These are phyloP conservation scores for Nidula microcarpa DNA, from an alignment of 768 basidiomycete species.

Conservation along the genomic window DNA sequence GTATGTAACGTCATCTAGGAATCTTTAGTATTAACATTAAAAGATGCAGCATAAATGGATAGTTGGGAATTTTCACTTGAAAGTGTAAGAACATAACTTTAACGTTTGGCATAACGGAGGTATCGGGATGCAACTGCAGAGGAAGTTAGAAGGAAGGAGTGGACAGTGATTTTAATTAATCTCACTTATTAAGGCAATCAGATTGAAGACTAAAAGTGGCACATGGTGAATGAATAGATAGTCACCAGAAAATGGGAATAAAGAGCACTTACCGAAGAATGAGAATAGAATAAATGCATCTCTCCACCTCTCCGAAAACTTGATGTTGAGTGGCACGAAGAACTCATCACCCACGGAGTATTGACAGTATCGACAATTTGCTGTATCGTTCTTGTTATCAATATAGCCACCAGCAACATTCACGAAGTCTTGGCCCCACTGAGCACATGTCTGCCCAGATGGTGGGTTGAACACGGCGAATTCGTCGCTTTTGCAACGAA, in stretches of 20 bases:
- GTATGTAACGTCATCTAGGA: too few species aligned
- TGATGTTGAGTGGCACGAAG: conserved; percentile 65
- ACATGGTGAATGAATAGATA: background rate
- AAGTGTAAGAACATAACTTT: conserved; percentile 4
- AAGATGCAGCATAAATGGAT: too few species aligned
- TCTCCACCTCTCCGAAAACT: conserved; percentile 59
- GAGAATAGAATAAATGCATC: conserved; percentile 66
- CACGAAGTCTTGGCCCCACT: conserved; percentile 73
- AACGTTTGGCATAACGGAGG: conserved; percentile 70
- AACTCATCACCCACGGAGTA: conserved; percentile 68
- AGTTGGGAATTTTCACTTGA: too few species aligned
- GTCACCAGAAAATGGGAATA: background rate
- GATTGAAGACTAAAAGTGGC: conserved; percentile 56
- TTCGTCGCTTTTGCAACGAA: conserved; percentile 65
- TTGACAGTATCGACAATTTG: conserved; percentile 71
- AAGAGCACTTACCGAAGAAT: conserved; percentile 43
- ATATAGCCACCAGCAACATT: conserved; percentile 67
- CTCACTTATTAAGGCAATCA: conserved; percentile 51
- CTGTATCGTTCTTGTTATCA: conserved; percentile 57
- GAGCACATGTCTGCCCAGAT: conserved; percentile 62
- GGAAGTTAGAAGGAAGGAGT: background rate
- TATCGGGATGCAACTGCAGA: conserved; percentile 62
- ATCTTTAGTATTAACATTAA: too few species aligned
- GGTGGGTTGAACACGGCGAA: conserved; percentile 74
- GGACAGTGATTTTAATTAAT: background rate